Base-by-base conservation (phyloP, 192 early-diverging fungal species). In the Coemansia furcata region DNA sequence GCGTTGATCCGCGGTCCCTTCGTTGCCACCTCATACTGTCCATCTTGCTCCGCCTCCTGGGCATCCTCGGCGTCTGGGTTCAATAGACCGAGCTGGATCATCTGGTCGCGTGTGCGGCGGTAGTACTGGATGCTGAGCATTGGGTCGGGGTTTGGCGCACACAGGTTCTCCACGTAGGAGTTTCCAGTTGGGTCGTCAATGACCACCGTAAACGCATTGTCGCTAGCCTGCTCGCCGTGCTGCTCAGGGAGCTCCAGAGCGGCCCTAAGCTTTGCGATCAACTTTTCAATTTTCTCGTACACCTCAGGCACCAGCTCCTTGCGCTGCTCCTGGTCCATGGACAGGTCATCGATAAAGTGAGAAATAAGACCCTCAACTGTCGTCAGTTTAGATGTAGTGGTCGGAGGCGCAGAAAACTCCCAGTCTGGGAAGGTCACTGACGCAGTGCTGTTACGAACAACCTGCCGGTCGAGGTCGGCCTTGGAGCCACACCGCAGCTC, bases 161-260 rank as follows among this genome's bases (percentile, higher is more conserved):
- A 86, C 61, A 94, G 82, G 74, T 92, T 96, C 76, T 98, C 96
- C 49, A 94, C 89, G 69, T 93, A 98, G 36, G 86, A 87, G 87
- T 98, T 98, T 37, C 96, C 96, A 17, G 93, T 78, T 21, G 96
- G 95, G 71, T 98, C 96, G 74, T 95, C 92, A 36, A 98, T 72
- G 10, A 84, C 83, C 65, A 98, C 46, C 0, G 90, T 95, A 71
- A 96, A 96, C 3, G 85, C 83, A 11, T 50, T 36, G 19, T 58
- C 65, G 17, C 71, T 55, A 15, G 68, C 80, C 49, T 80, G 84
- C 26, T 58, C 65, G 19, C 71, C 61, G 21, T 72, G 79, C 49
- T 78, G 84, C 11, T 90, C 78, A 47, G 71, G 79, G 32, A 76
- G 58, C 23, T 55, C 81, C 38, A 85, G 67, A 64, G 87, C 89